phyloP scores from a whole-genome alignment of 2,329 filamentous ascomycete genomes.

The Fusarium beomiforme region DNA sequence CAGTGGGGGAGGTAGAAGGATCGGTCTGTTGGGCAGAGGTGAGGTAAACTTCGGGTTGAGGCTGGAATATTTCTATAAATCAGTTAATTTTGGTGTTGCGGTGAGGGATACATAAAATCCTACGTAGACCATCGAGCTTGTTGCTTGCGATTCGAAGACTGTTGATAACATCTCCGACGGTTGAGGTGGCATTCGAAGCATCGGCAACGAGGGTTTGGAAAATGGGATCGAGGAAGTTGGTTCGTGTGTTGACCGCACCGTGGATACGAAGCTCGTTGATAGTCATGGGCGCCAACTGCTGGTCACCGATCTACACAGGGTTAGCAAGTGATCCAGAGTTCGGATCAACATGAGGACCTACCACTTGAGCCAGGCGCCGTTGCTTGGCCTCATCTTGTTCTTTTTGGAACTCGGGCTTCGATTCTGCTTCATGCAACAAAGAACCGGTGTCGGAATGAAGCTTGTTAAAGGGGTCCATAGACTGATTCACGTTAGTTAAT shows the following conservation, averaged over 20 bases:
- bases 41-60: constrained; percentile 83
- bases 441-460: constrained; percentile 52
- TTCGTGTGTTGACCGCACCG: constrained; percentile 84
- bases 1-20: constrained; percentile 75
- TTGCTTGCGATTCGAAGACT: constrained; percentile 76
- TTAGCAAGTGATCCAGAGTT: constrained; percentile 24
- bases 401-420: constrained; percentile 49
- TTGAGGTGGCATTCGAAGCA: constrained; percentile 74
- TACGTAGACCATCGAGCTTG: constrained; percentile 85
- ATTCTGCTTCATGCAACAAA: constrained; percentile 52
- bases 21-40: constrained; percentile 77
- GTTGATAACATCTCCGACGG: constrained; percentile 79
- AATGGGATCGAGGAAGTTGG: constrained; percentile 82
- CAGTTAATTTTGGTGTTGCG: constrained; percentile 37
- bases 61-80: constrained; percentile 81
- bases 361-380: constrained; percentile 52
- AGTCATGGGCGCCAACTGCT: constrained; percentile 86
- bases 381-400: constrained; percentile 53
- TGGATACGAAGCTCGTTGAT: constrained; percentile 87
- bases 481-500: constrained; percentile 44
- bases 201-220: constrained; percentile 80
- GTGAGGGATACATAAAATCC: constrained; percentile 28
- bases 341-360: constrained; percentile 24
- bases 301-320: constrained; percentile 63
- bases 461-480: constrained; percentile 52